These are phyloP conservation scores for Ophiosphaerella herpotricha DNA, from an alignment of 2,329 filamentous ascomycete species.

Conservation along the genomic window DNA sequence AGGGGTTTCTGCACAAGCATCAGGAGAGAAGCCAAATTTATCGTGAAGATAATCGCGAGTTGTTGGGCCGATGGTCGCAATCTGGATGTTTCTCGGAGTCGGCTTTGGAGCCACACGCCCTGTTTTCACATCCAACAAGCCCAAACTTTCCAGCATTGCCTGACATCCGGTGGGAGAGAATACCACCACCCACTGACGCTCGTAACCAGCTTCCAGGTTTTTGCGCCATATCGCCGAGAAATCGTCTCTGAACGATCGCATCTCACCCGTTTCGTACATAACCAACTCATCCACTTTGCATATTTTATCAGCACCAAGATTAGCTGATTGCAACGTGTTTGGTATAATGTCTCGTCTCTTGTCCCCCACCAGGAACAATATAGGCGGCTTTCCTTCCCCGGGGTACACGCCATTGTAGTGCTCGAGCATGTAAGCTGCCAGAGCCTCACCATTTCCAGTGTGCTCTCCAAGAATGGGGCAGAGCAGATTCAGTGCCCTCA, in stretches of 20 bases:
- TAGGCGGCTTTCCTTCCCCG: conserved; percentile 56
- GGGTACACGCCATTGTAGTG: conserved; percentile 65
- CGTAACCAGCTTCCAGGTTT: conserved; percentile 44
- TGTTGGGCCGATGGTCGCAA: conserved; percentile 93
- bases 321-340: conserved; percentile 68
- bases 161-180: conserved; percentile 67
- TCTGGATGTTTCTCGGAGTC: conserved; percentile 56
- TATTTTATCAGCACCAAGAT: conserved; percentile 54
- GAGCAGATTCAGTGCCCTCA: conserved; percentile 58
- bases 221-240: conserved; percentile 60
- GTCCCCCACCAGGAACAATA: conserved; percentile 90
- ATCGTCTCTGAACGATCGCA: conserved; percentile 74
- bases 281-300: conserved; percentile 78
- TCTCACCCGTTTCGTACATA: conserved; percentile 85
- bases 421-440: conserved; percentile 76
- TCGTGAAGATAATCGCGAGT: conserved; percentile 74
- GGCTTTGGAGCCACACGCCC: conserved; percentile 37
- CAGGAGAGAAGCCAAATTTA: conserved; percentile 69
- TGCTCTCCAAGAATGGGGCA: conserved; percentile 75
- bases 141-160: conserved; percentile 61
- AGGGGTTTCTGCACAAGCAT: conserved; percentile 81
- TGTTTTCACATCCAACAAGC: conserved; percentile 49
- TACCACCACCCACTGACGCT: conserved; percentile 73
- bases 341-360: conserved; percentile 90
- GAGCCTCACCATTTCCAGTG: conserved; percentile 80